Evolutionary conservation across 805 yeast genomes (phyloP), one percentile per base, ranked within the genome.

Genomic region (Phaffomyces antillensis): DNA sequence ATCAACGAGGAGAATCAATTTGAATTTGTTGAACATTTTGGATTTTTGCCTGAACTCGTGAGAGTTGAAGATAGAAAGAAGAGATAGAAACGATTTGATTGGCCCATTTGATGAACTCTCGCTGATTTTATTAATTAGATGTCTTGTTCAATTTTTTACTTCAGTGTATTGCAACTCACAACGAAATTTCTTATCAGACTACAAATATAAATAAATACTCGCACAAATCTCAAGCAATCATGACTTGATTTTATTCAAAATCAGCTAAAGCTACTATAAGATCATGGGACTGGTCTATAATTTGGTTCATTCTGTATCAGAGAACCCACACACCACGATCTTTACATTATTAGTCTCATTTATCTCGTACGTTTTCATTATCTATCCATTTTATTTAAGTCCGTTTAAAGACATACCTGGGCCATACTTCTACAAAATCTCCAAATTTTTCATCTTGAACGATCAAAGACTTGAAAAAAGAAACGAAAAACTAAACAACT

Each of bases 351-450:
- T 47, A 2, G 15, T 40, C 6, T 17, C 41, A 12, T 7, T 41
- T 1, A 1, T 52, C 20, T 5, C 54, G 3, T 73, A 71, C 54
- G 44, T 59, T 28, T 55, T 70, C 35, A 35, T 72, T 4, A 38
- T 77, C 2, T 67, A 70, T 44, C 83, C 83, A 3, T 61, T 77
- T 26, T 62, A 55, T 36, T 44, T 75, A 5, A 75, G 75, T 28
- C 81, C 83, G 8, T 55, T 81, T 7, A 58, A 72, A 28, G 46
- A 60, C 16, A 54, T 81, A 5, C 87, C 86, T 0, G 87, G 86
- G 0, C 87, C 87, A 0, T 64, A 63, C 40, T 49, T 72, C 12
- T 71, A 78, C 53, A 67, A 81, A 24, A 49, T 79, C 15, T 60
- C 81, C 2, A 56, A 58, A 20, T 62, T 67, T 28, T 65, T 66